Conservation (phyloP, 2,329 filamentous ascomycete genomes). For the Fusarium staphyleae region DNA sequence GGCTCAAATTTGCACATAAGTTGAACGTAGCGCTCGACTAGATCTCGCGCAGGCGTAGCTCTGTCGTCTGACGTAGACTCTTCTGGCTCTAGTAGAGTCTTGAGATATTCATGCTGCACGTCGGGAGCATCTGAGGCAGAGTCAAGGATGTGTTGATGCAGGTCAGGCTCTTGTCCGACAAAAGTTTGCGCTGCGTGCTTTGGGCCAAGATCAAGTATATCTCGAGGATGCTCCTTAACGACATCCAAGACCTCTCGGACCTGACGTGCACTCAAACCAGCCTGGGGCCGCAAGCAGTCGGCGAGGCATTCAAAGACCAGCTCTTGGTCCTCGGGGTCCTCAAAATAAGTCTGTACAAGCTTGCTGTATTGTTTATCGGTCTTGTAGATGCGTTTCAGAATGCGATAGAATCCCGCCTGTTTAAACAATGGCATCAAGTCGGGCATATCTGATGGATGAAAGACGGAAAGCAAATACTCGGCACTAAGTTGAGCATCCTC, state of each 20-base stretch:
- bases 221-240: conserved; percentile 68
- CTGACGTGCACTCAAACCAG: conserved; percentile 72
- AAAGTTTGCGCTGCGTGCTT: conserved; percentile 70
- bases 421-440: conserved; percentile 79
- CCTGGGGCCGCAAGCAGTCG: conserved; percentile 73
- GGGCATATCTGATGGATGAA: conserved; percentile 84
- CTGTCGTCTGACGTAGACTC: conserved; percentile 46
- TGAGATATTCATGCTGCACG: conserved; percentile 78
- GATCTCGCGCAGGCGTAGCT: conserved; percentile 57
- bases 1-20: conserved; percentile 90
- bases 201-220: conserved; percentile 73
- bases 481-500: conserved; percentile 97
- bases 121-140: conserved; percentile 67
- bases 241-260: conserved; percentile 72
- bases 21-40: conserved; percentile 85
- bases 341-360: conserved; percentile 81
- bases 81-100: conserved; percentile 74
- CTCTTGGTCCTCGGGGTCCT: conserved; percentile 79
- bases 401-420: conserved; percentile 84
- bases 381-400: conserved; percentile 88
- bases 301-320: conserved; percentile 80
- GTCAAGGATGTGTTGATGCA: conserved; percentile 72
- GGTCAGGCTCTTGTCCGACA: conserved; percentile 64
- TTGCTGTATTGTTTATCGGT: conserved; percentile 80
- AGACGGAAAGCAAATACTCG: conserved; percentile 92